Base-by-base conservation (phyloP, 805 yeast species). In the Kodamaea nitidulidarum region DNA sequence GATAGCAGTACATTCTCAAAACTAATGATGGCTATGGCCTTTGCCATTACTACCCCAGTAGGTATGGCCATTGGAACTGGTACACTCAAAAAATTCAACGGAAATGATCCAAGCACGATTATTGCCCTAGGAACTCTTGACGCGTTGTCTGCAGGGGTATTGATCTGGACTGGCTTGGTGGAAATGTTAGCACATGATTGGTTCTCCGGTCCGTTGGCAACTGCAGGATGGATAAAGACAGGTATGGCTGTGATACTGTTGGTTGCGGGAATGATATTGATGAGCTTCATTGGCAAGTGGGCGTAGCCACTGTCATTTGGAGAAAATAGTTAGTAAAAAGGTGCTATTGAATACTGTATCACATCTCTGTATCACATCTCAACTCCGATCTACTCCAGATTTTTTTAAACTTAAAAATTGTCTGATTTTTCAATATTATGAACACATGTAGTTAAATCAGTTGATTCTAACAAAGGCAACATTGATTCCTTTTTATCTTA, bases 271-370 rank as follows among this genome's bases (percentile, higher is more conserved):
- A 30, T 60, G 34, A 38, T 51, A 10, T 40, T 60, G 26, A 60
- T 60, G 65, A 56, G 62, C 42, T 39, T 60, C 7, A 42, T 60
- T n/a, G 64, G 65, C 24, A 60, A 58, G 35, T 60, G 65, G 64
- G 60, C 63, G 7, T 59, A 44, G n/a, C n/a, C n/a, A n/a, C n/a
- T n/a, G n/a, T n/a, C n/a, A n/a, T n/a, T n/a, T n/a, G n/a, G n/a
- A n/a, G n/a, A n/a, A n/a, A n/a, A n/a, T n/a, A n/a, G n/a, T n/a
- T n/a, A n/a, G n/a, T n/a, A n/a, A n/a, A n/a, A n/a, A n/a, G n/a
- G n/a, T n/a, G n/a, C n/a, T n/a, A n/a, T n/a, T n/a, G n/a, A n/a
- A n/a, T n/a, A n/a, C n/a, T n/a, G n/a, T n/a, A n/a, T n/a, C n/a
- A n/a, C n/a, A n/a, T n/a, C n/a, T n/a, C n/a, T n/a, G n/a, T n/a